Evolutionary conservation across 805 yeast species (phyloP).

Genomic region (Candida glaebosa): DNA sequence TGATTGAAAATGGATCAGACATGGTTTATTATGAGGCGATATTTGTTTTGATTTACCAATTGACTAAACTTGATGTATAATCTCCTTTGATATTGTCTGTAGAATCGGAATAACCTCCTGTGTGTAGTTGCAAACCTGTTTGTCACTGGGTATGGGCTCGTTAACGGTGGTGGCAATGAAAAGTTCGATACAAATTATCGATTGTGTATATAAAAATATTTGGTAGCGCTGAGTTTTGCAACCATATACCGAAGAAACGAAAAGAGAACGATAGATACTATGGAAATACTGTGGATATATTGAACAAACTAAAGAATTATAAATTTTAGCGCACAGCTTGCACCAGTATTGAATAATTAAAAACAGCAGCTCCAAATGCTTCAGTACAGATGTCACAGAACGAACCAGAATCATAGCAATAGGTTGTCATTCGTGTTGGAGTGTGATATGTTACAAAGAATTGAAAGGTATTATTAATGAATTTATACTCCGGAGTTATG

Average conservation of each 20-base stretch:
- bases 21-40: conserved; percentile 21
- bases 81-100: not conserved
- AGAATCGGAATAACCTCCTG: not conserved
- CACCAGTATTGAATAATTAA: not conserved
- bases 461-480: not conserved
- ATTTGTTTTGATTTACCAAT: conserved; percentile 11
- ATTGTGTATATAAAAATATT: not conserved
- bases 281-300: no score
- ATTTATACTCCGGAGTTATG: not conserved
- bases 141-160: not conserved
- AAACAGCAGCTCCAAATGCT: no score
- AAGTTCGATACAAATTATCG: not conserved
- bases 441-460: not conserved
- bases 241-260: no score
- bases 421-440: not conserved
- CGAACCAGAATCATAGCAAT: no score
- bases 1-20: conserved; percentile 77
- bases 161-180: conserved; percentile 1
- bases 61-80: conserved; percentile 10
- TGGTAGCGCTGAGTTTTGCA: conserved; percentile 6
- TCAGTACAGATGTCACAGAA: no score
- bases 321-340: not conserved
- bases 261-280: no score
- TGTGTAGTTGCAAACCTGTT: not conserved
- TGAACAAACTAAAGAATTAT: not conserved